Conservation (phyloP, 1,284 basidiomycete genomes). For the Rhodotorula sp. region DNA sequence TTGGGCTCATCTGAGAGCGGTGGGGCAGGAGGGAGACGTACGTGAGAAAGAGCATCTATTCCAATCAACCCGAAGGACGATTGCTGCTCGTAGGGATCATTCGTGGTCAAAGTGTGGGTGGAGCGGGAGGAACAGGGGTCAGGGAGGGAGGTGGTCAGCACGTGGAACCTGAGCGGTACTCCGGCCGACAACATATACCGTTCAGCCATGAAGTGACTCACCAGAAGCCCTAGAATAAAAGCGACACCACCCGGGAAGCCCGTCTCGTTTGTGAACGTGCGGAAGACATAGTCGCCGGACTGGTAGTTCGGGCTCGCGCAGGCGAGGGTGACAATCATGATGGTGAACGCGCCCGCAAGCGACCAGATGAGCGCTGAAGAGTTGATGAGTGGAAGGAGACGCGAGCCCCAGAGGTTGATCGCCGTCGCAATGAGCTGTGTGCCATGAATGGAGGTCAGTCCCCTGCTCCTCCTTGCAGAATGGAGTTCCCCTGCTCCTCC, state of each 20-base stretch:
- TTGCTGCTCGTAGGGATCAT: too few relatives aligned
- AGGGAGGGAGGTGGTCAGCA: too few relatives aligned
- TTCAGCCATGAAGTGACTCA: slow-evolving; percentile 46
- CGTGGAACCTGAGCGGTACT: too few relatives aligned
- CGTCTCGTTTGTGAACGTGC: slow-evolving; percentile 52
- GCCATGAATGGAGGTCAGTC: not conserved
- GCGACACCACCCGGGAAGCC: slow-evolving; percentile 43
- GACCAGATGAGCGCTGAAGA: slow-evolving; percentile 51
- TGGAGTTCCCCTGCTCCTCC: not conserved
- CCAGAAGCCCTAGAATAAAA: slow-evolving; percentile 45
- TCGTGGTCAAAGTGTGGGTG: too few relatives aligned
- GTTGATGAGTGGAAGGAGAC: slow-evolving; percentile 50
- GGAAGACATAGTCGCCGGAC: slow-evolving; percentile 53
- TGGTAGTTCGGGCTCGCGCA: slow-evolving; percentile 52
- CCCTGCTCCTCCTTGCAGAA: not conserved
- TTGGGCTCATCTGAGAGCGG: slow-evolving; percentile 52
- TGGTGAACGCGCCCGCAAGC: slow-evolving; percentile 50
- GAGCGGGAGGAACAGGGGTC: too few relatives aligned
- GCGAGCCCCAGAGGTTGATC: slow-evolving; percentile 49
- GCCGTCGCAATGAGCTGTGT: slow-evolving; percentile 18
- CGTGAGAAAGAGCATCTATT: slow-evolving; percentile 49
- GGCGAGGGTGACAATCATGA: slow-evolving; percentile 54
- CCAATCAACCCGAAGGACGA: slow-evolving; percentile 53
- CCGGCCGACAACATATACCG: too few relatives aligned
- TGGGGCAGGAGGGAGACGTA: not conserved